phyloP scores from a whole-genome alignment of 2,329 filamentous ascomycete species.

The Neonectria ditissima region DNA sequence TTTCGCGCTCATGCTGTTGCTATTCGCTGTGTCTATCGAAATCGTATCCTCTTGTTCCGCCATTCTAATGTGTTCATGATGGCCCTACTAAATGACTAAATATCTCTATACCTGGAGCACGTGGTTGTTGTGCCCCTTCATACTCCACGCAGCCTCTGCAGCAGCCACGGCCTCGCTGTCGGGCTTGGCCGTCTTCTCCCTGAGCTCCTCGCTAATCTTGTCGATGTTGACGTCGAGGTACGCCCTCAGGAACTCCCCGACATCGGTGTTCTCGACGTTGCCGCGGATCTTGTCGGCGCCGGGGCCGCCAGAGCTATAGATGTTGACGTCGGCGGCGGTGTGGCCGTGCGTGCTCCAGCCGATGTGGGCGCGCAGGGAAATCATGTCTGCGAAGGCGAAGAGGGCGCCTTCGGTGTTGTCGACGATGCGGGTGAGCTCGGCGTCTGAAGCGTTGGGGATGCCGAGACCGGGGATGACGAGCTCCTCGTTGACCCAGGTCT shows the following conservation, averaged over 20 bases:
- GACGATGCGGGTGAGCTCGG: slow-evolving; percentile 77
- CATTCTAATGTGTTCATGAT: not conserved
- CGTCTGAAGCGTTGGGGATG: slow-evolving; percentile 76
- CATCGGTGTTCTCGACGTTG: slow-evolving; percentile 95
- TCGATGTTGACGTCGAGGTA: slow-evolving; percentile 87
- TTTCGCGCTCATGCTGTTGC: not conserved
- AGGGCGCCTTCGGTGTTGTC: slow-evolving; percentile 66
- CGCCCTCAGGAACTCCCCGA: slow-evolving; percentile 82
- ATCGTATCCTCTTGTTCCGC: not conserved
- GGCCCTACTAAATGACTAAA: not conserved
- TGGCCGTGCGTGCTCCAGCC: slow-evolving; percentile 97
- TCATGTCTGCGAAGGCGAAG: slow-evolving; percentile 80
- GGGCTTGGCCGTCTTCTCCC: slow-evolving; percentile 59
- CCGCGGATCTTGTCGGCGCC: slow-evolving; percentile 75
- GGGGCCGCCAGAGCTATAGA: slow-evolving; percentile 83
- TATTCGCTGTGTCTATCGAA: not conserved
- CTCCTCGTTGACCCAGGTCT: slow-evolving; percentile 74
- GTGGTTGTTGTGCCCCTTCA: slow-evolving; percentile 29
- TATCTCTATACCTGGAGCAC: not conserved
- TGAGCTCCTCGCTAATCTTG: slow-evolving; percentile 80
- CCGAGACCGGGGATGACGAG: slow-evolving; percentile 80
- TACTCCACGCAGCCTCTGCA: slow-evolving; percentile 31
- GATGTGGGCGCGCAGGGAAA: slow-evolving; percentile 87
- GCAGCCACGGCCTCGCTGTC: slow-evolving; percentile 31
- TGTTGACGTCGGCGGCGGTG: slow-evolving; percentile 93